Evolutionary conservation across 441 rosid genomes (phyloP).

Genomic region (Euphorbia schlechtendalii): DNA sequence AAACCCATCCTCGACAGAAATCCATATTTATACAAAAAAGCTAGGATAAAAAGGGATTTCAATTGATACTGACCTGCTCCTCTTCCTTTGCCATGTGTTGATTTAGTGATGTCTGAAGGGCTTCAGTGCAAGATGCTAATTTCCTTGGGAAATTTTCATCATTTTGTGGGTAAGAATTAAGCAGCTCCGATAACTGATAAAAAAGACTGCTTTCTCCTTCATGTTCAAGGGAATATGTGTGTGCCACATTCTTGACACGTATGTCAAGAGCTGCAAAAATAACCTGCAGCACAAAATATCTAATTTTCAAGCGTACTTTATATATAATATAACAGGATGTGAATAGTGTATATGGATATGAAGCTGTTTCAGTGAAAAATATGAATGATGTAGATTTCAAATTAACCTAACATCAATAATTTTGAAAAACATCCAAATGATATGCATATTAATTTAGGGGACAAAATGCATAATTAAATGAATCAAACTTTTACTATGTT

Average conservation of each 20-base stretch:
- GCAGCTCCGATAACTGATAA: constrained; percentile 62
- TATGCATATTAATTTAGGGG: neutral
- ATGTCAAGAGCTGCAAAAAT: constrained; percentile 78
- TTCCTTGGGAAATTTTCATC: constrained; percentile 54
- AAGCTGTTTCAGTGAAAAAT: neutral
- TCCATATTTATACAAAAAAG: too few relatives aligned
- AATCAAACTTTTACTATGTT: neutral
- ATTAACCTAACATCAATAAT: neutral
- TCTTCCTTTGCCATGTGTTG: constrained; percentile 97
- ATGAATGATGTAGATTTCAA: neutral
- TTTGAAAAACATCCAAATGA: too few relatives aligned
- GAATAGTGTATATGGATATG: neutral
- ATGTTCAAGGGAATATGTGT: constrained; percentile 76
- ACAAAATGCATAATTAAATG: neutral
- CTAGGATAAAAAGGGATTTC: neutral
- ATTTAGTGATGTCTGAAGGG: constrained; percentile 72
- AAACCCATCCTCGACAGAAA: too few relatives aligned
- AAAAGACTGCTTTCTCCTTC: constrained; percentile 64
- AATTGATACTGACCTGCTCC: constrained; percentile 48
- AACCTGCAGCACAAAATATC: constrained; percentile 42
- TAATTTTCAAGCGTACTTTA: neutral
- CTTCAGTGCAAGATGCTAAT: constrained; percentile 69
- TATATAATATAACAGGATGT: neutral
- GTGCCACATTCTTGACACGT: constrained; percentile 84
- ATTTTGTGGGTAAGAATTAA: constrained; percentile 41